Percentiles rank a stretch among this genome's conserved stretches.
phyloP scores from a whole-genome alignment of 306 rosid genomes.

The Lotus japonicus region DNA sequence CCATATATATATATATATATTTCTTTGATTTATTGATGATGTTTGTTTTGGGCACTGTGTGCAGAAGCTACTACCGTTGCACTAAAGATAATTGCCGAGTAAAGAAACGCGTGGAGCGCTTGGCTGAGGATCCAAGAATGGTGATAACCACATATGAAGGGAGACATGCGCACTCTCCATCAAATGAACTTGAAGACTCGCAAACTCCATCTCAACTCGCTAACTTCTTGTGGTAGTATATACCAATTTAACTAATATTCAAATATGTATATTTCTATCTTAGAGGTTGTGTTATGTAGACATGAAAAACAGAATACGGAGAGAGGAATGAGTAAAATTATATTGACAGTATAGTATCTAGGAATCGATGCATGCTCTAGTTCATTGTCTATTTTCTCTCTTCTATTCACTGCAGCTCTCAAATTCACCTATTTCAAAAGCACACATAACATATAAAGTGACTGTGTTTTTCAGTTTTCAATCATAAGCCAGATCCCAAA shows the following conservation, averaged over 20 bases:
- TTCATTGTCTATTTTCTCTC: slow-evolving; percentile 19
- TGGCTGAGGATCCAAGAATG: slow-evolving; percentile 98
- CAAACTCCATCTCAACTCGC: slow-evolving; percentile 53
- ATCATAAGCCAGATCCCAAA: no score
- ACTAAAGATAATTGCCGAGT: slow-evolving; percentile 89
- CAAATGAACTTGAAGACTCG: slow-evolving; percentile 69
- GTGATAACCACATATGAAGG: slow-evolving; percentile 99
- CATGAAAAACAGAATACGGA: neutral
- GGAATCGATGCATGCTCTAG: neutral
- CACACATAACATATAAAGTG: neutral
- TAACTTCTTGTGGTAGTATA: slow-evolving; percentile 71
- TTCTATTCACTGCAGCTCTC: neutral
- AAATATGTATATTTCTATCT: neutral
- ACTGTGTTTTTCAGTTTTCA: neutral
- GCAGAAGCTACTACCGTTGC: slow-evolving; percentile 95
- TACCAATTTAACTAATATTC: neutral
- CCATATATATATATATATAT: no score
- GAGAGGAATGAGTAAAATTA: no score
- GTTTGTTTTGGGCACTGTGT: neutral
- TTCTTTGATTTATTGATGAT: no score
- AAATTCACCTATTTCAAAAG: neutral
- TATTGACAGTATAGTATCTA: no score
- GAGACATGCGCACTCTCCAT: slow-evolving; percentile 84
- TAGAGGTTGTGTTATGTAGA: neutral
- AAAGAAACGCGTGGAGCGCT: slow-evolving; percentile 86